A percentile compares a stretch with the other conserved stretches of the same genome.
Evolutionary conservation across 441 rosid genomes (phyloP).

Genomic region (Adansonia grandidieri): DNA sequence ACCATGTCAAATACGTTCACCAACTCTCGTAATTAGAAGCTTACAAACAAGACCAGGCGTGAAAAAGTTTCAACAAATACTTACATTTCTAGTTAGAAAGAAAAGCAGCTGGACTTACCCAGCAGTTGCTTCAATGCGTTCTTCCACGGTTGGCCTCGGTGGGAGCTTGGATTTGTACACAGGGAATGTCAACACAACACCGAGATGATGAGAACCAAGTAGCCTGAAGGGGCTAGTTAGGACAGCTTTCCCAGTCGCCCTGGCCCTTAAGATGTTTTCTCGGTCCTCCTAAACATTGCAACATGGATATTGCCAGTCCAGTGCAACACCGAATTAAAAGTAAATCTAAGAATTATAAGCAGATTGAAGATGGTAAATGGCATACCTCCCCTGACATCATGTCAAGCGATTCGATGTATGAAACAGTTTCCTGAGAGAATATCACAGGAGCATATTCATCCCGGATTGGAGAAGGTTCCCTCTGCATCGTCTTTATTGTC

Average conservation of each 20-base stretch:
- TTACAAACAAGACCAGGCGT: background rate
- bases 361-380: slow-evolving; percentile 17
- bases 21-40: background rate
- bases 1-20: background rate
- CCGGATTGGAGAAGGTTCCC: slow-evolving; percentile 75
- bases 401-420: slow-evolving; percentile 87
- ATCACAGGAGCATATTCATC: slow-evolving; percentile 98
- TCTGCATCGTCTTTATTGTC: slow-evolving; percentile 89
- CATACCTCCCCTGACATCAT: slow-evolving; percentile 99
- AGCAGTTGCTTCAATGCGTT: slow-evolving; percentile 80
- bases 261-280: slow-evolving; percentile 84
- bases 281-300: slow-evolving; percentile 74
- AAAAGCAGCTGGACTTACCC: slow-evolving; percentile 53
- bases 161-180: slow-evolving; percentile 89
- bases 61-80: background rate
- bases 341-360: slow-evolving; percentile 23
- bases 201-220: slow-evolving; percentile 88
- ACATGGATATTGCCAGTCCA: slow-evolving; percentile 22
- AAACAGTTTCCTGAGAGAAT: slow-evolving; percentile 87
- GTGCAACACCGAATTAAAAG: slow-evolving; percentile 8
- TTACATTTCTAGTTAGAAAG: slow-evolving; percentile 1
- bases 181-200: slow-evolving; percentile 96
- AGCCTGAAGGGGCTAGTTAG: slow-evolving; percentile 88
- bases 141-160: slow-evolving; percentile 54
- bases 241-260: slow-evolving; percentile 91